These are phyloP conservation scores for Teunomyces kruisii DNA, from an alignment of 805 yeast genomes.

Conservation along the genomic window DNA sequence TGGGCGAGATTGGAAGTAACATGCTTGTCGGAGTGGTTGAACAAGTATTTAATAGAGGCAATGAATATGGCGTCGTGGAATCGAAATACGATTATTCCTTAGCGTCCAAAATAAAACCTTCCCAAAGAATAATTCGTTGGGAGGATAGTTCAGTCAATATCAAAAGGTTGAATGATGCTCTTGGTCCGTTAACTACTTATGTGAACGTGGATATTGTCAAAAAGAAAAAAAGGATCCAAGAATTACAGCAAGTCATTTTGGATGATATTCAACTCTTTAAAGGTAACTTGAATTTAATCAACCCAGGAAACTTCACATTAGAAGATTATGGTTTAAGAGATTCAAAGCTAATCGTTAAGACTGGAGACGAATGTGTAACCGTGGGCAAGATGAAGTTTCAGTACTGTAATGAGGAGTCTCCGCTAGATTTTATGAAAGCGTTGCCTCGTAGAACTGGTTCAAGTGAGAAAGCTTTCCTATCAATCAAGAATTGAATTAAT, in stretches of 20 bases:
- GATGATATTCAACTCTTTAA: constrained; percentile 28
- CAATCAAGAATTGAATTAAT: neutral
- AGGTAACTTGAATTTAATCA: constrained; percentile 1
- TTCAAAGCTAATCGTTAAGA: constrained; percentile 36
- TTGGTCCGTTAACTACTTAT: constrained; percentile 57
- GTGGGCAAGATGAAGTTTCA: constrained; percentile 50
- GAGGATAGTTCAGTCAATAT: constrained; percentile 35
- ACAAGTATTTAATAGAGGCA: constrained; percentile 17
- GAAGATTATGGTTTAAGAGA: constrained; percentile 7
- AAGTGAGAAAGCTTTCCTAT: constrained; percentile 10
- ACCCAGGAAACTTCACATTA: constrained; percentile 24
- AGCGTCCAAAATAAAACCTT: constrained; percentile 56
- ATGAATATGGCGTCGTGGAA: neutral
- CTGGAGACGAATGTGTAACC: constrained; percentile 43
- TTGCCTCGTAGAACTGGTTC: constrained; percentile 50
- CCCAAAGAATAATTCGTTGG: constrained; percentile 52
- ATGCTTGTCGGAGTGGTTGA: constrained; percentile 49
- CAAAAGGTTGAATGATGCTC: constrained; percentile 43
- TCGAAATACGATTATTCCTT: constrained; percentile 39
- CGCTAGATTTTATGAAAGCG: constrained; percentile 42
- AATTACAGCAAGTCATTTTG: constrained; percentile 48
- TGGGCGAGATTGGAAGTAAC: constrained; percentile 64
- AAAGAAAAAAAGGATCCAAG: constrained; percentile 27
- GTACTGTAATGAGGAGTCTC: constrained; percentile 48
- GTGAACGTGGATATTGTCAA: constrained; percentile 34